Evolutionary conservation across 495 filamentous ascomycete species (phyloP), one percentile per base, ranked within the genome.

Genomic region (Penicillium cataractarum): DNA sequence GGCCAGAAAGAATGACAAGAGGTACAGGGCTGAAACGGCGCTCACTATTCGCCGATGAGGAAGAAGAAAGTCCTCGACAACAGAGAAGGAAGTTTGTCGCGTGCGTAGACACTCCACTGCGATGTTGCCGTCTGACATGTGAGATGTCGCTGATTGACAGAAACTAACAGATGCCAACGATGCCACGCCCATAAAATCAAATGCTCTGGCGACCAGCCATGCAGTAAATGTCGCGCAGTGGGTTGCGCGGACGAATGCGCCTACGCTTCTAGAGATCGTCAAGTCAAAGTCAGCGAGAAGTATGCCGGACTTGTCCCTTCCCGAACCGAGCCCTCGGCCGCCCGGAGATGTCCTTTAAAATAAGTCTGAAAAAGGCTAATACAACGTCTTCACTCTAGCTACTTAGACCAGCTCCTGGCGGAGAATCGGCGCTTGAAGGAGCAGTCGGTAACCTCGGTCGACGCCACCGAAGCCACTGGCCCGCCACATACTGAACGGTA

Each of bases 141-240:
- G 40, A 19, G 40, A 40, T 15, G 52, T 5, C 19, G 29, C 58
- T 66, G 21, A 66, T 44, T 60, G 22, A 44, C 7, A 35, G 24
- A 33, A n/a, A 2, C 22, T 58, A 57, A n/a, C 57, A 80, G 77
- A 15, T 82, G 79, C 53, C 72, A 79, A 59, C 69, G 78, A 67
- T 82, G 78, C 64, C 78, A 82, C 71, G 39, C 72, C 12, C 78
- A 78, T 58, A 82, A 80, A 55, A 80, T 82, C 33, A 82, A 80
- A 65, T 82, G 78, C 49, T 80, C 78, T 2, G 79, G 78, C 5
- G 76, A 75, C 7, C 67, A 73, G 51, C 78, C 78, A 1, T 82
- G 79, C 51, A 65, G 57, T 32, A 80, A 79, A 68, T 82, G 78
- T 35, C 63, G 57, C 8, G 57, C 65, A 22, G 77, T 78, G 9